Evolutionary conservation across 495 filamentous ascomycete species (phyloP), one percentile per base, ranked within the genome.

Genomic region (Podospora pseudocomata): DNA sequence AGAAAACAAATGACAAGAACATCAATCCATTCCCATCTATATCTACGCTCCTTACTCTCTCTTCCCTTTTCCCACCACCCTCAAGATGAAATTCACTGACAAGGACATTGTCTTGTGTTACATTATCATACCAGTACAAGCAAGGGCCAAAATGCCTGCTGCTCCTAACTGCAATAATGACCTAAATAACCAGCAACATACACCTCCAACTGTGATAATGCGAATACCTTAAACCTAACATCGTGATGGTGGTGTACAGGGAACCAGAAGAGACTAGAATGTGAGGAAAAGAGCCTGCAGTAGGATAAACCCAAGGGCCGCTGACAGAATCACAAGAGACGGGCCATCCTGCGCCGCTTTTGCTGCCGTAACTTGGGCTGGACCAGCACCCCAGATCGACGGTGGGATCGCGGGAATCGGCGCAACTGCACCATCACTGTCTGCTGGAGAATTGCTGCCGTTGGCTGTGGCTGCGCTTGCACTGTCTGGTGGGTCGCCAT

Each of bases 331-430:
- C 2, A 28, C 9, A 30, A 61, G 20, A 56, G 68, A 67, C 34
- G 71, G 69, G 16, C 30, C 32, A 49, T n/a, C 49, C 57, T 53
- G 64, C 54, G 67, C 55, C 44, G 71, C 67, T 26, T 39, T 23
- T 16, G 71, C 70, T 63, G 27, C 64, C 2, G 71, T 73, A 11
- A 73, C 66, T 53, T 73, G 71, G 65, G 71, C 66, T 57, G 71
- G 71, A 19, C 60, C 44, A 19, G 66, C 30, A 28, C 49, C 57
- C 60, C 68, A 27, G 49, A 69, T 32, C 20, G 71, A 49, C 18
- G 68, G 68, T 16, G 68, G 65, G 30, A 70, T 39, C 63, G 60
- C 68, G 13, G 64, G 23, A 65, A 54, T 32, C 19, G 60, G 28
- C 13, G 65, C 54, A 28, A 58, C 3, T 63, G 11, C 64, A 26